Conservation (phyloP, 2,329 filamentous ascomycete species). For the Escovopsis sp. region DNA sequence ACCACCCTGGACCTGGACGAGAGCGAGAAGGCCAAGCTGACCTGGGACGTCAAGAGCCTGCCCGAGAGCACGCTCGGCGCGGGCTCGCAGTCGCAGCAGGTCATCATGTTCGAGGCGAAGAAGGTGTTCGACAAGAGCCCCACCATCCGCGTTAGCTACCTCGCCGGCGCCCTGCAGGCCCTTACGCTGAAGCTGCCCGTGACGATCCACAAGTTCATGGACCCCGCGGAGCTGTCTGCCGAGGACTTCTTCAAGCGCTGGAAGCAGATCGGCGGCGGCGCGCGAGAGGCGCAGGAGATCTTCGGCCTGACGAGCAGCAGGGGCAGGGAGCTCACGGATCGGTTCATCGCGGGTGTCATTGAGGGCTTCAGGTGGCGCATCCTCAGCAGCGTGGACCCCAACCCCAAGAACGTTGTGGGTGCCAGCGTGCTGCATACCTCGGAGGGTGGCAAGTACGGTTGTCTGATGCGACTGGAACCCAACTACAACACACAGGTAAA, state of each 20-base stretch:
- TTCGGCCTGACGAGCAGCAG: conserved; percentile 47
- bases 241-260: conserved; percentile 99
- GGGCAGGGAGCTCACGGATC: conserved; percentile 50
- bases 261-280: conserved; percentile 89
- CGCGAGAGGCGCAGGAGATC: conserved; percentile 77
- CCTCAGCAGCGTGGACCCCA: conserved; percentile 75
- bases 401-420: conserved; percentile 85
- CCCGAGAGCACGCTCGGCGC: conserved; percentile 69
- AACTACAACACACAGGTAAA: conserved; percentile 84
- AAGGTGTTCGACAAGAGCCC: conserved; percentile 70
- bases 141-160: conserved; percentile 85
- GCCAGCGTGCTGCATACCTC: conserved; percentile 74
- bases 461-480: conserved; percentile 82
- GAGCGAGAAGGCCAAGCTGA: conserved; percentile 49
- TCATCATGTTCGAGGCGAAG: conserved; percentile 84
- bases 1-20: conserved; percentile 78
- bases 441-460: conserved; percentile 82
- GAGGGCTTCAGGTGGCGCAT: conserved; percentile 85
- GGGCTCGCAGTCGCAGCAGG: conserved; percentile 74
- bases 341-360: conserved; percentile 57
- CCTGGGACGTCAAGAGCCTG: conserved; percentile 75
- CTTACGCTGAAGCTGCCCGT: conserved; percentile 84
- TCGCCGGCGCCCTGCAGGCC: conserved; percentile 85
- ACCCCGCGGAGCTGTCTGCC: conserved; percentile 66
- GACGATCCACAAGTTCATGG: conserved; percentile 91